Evolutionary conservation across 495 filamentous ascomycete genomes (phyloP).

Genomic region (Penicillium parvum): DNA sequence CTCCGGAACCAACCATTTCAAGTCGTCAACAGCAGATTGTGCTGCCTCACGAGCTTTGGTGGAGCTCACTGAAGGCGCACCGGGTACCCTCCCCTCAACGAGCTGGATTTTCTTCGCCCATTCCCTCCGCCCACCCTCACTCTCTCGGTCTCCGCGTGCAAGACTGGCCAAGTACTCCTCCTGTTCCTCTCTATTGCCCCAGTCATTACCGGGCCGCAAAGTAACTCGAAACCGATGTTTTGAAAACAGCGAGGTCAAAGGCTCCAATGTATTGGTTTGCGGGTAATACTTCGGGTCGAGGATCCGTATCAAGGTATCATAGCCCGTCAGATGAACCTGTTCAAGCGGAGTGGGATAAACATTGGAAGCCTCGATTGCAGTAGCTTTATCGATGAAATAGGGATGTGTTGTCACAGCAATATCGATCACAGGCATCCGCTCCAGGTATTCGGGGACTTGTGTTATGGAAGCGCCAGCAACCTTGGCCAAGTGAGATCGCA

Average conservation of each 20-base stretch:
- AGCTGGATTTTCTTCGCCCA: slow-evolving; percentile 72
- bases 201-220: slow-evolving; percentile 61
- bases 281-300: slow-evolving; percentile 83
- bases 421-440: slow-evolving; percentile 52
- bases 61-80: slow-evolving; percentile 64
- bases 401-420: slow-evolving; percentile 78
- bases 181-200: slow-evolving; percentile 60
- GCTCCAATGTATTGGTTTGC: slow-evolving; percentile 45
- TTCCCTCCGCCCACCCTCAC: slow-evolving; percentile 53
- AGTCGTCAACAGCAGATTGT: slow-evolving; percentile 45
- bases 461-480: too few relatives aligned
- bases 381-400: slow-evolving; percentile 80
- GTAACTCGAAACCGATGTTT: slow-evolving; percentile 68
- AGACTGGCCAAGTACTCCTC: slow-evolving; percentile 52
- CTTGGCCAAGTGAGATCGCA: slow-evolving; percentile 40
- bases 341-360: slow-evolving; percentile 45
- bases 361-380: slow-evolving; percentile 54
- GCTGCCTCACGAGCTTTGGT: slow-evolving; percentile 71
- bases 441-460: slow-evolving; percentile 6
- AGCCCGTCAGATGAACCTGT: slow-evolving; percentile 81
- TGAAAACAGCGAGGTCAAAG: slow-evolving; percentile 64
- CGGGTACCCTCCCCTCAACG: slow-evolving; percentile 54
- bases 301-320: slow-evolving; percentile 81
- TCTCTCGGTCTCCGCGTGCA: slow-evolving; percentile 45
- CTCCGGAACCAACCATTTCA: slow-evolving; percentile 60